Evolutionary conservation across 768 basidiomycete species (phyloP).

Genomic region (Cystofilobasidium macerans): DNA sequence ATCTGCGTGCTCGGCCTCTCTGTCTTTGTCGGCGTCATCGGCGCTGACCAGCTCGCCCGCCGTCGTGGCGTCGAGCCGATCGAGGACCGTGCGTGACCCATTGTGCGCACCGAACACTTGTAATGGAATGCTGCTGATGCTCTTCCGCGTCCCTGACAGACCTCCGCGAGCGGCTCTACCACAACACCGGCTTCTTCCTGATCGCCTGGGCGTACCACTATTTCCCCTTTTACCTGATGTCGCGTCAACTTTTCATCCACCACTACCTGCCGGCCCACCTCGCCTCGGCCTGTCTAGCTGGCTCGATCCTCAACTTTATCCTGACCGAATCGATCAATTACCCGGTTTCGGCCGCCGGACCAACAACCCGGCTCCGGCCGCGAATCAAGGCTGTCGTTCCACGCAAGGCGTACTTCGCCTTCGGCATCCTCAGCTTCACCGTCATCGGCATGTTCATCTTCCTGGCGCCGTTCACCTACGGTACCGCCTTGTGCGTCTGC

Average conservation of each 20-base stretch:
- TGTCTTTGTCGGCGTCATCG: slow-evolving; percentile 78
- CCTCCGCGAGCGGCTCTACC: slow-evolving; percentile 85
- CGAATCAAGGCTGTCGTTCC: slow-evolving; percentile 54
- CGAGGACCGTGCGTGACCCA: slow-evolving; percentile 64
- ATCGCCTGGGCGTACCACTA: slow-evolving; percentile 92
- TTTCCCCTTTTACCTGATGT: slow-evolving; percentile 95
- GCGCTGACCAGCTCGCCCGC: slow-evolving; percentile 79
- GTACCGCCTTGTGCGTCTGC: slow-evolving; percentile 72
- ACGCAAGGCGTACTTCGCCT: slow-evolving; percentile 48
- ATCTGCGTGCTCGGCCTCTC: slow-evolving; percentile 72
- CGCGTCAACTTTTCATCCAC: slow-evolving; percentile 89
- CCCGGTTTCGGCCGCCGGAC: slow-evolving; percentile 68
- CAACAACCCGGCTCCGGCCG: slow-evolving; percentile 49
- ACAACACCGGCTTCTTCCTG: slow-evolving; percentile 90
- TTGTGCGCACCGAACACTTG: too few relatives aligned
- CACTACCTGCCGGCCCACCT: slow-evolving; percentile 97
- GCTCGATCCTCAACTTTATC: slow-evolving; percentile 80
- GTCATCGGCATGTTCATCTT: slow-evolving; percentile 48
- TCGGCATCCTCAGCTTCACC: slow-evolving; percentile 52
- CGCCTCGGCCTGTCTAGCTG: slow-evolving; percentile 80
- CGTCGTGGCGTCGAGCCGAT: slow-evolving; percentile 75
- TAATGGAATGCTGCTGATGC: too few relatives aligned
- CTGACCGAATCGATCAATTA: slow-evolving; percentile 83
- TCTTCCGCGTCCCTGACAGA: slow-evolving; percentile 48
- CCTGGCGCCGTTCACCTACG: slow-evolving; percentile 85